Percentiles rank a stretch among this genome's conserved stretches.
Evolutionary conservation across 192 early-diverging fungal species (phyloP).

Genomic region (Entomortierella lignicola): DNA sequence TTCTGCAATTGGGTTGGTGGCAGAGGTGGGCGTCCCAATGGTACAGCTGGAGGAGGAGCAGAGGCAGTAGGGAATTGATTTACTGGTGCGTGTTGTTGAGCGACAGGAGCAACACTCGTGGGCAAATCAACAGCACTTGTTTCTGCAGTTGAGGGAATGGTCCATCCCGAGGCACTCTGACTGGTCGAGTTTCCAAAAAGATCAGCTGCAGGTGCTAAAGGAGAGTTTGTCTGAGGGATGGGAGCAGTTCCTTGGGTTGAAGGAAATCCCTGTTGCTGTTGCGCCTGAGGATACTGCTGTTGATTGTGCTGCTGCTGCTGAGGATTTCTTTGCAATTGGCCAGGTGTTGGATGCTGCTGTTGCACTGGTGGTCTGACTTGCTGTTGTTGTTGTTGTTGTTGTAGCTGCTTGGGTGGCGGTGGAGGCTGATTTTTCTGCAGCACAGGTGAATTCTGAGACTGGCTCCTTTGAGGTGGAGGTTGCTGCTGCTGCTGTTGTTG

Average conservation of each 20-base stretch:
- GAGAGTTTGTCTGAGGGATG: slow-evolving; percentile 14
- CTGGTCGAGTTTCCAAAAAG: slow-evolving; percentile 37
- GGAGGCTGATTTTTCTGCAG: slow-evolving; percentile 6
- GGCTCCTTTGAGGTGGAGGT: background rate
- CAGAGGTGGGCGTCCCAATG: slow-evolving; percentile 26
- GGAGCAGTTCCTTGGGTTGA: slow-evolving; percentile 15
- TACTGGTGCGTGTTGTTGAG: background rate
- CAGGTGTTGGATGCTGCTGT: slow-evolving; percentile 9
- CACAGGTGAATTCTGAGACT: background rate
- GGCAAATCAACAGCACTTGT: background rate
- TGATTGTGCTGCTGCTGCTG: background rate
- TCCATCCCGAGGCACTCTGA: slow-evolving; percentile 39
- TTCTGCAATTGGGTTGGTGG: slow-evolving; percentile 32
- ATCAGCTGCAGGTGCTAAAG: slow-evolving; percentile 37
- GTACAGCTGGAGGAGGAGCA: background rate
- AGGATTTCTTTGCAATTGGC: slow-evolving; percentile 16
- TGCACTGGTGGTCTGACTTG: background rate
- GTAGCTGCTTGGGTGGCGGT: background rate
- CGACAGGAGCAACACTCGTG: background rate
- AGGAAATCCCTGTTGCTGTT: slow-evolving; percentile 9
- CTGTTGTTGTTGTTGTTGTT: slow-evolving; percentile 8
- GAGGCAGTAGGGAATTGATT: background rate
- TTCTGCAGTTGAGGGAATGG: slow-evolving; percentile 13
- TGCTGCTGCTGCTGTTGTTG: slow-evolving; percentile 7
- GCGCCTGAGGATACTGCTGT: background rate